A percentile compares a stretch with the other conserved stretches of the same genome.
Conservation (phyloP, 192 early-diverging fungal species). For the Mortierella antarctica region DNA sequence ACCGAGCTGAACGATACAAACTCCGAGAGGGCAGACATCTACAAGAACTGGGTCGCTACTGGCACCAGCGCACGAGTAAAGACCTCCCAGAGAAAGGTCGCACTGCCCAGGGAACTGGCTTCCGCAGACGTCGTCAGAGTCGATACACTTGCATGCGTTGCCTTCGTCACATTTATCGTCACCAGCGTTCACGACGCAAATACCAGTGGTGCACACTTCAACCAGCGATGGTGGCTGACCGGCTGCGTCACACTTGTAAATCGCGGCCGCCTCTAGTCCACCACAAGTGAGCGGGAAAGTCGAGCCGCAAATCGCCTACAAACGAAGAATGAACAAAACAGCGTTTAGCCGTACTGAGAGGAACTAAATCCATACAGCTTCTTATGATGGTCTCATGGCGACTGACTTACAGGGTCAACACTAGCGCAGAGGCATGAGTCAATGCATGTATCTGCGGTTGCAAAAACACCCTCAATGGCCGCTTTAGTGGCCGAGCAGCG, state of each 20-base stretch:
- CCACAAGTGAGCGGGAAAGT: too few relatives aligned
- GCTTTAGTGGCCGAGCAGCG: slow-evolving; percentile 5
- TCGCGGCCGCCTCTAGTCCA: too few relatives aligned
- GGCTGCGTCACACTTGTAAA: too few relatives aligned
- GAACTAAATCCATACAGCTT: neutral
- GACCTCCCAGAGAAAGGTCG: neutral
- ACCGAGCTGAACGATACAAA: too few relatives aligned
- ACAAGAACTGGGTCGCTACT: too few relatives aligned
- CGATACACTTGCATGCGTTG: neutral
- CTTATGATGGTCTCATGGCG: neutral
- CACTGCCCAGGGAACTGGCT: neutral
- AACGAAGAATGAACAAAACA: too few relatives aligned
- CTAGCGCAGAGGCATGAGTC: neutral
- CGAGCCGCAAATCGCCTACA: too few relatives aligned
- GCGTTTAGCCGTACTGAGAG: neutral
- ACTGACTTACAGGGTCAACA: neutral
- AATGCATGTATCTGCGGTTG: neutral
- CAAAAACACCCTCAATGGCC: neutral
- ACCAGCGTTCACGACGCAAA: neutral
- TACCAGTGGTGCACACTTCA: neutral
- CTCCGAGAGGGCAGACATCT: too few relatives aligned
- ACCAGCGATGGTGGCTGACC: neutral
- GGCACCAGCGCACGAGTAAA: too few relatives aligned
- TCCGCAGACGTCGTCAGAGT: neutral
- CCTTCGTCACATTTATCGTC: neutral